Base-by-base conservation (phyloP, 345 rosid genomes). In the Geranium brycei region DNA sequence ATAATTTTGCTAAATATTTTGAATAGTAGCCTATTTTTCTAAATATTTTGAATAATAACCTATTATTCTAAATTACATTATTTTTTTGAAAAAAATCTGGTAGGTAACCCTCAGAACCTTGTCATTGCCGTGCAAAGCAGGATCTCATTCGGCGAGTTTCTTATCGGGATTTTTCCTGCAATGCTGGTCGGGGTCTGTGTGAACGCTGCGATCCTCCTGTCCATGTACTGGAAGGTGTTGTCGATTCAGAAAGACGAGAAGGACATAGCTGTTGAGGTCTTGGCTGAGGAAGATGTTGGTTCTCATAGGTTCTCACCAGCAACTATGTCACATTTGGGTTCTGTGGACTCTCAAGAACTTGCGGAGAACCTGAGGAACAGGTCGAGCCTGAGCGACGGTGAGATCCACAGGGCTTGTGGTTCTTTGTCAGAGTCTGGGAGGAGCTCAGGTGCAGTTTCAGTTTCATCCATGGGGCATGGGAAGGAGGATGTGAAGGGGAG, bases 41-140 rank as follows among this genome's bases (percentile, higher is more conserved):
- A 2, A 23, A 23, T 23, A 23, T 23, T 23, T 23, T 23, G 28
- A 23, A 23, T 2, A 23, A 23, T 23, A 23, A 23, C 28, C 1
- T 23, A 23, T 23, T 23, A 0, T 23, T 23, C 28, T 23, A 23
- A 23, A 23, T 23, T 23, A 23, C 28, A 23, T 23, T 23, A 23
- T 23, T 23, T 23, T 23, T 23, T 23, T 23, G 28, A 23, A 0
- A 23, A 23, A 23, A 23, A 23, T 23, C 28, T 2, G 1, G 28
- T 23, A 23, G 95, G 98, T 31, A 92, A 92, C 57, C 96, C 95
- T 3, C 96, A 91, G 63, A 89, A 89, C 68, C 78, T 91, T 65
- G 87, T 89, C 17, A 87, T 89, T 13, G 95, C 95, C 1, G 79
- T 91, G 60, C 83, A 82, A 65, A 85, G 91, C 66, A 71, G 68